Evolutionary conservation across 2,329 filamentous ascomycete species (phyloP), one percentile per base, ranked within the genome.

Genomic region (Pseudomassariella vexata): DNA sequence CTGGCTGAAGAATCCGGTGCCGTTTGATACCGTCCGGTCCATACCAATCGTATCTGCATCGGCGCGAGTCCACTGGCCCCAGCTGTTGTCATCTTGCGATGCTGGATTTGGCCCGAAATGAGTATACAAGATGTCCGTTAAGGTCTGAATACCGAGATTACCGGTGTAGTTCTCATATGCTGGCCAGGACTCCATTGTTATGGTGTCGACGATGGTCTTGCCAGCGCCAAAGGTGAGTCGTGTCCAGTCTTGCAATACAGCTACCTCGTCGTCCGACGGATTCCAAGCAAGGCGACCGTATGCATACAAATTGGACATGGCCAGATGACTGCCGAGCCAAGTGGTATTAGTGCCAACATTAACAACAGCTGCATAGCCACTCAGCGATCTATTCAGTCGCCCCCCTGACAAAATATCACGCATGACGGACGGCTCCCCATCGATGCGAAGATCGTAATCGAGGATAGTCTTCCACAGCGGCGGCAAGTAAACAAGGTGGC

Each of bases 61-160:
- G 1, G 80, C 80, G 4, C 81, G 71, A 1, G 80, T 84, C 79
- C 81, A 85, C 49, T 83, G 79, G 8, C 81, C 80, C 76, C 76
- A 85, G 3, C 70, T 69, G 42, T 83, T 85, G 44, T 66, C 65
- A 40, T 85, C 81, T 47, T 80, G 75, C 0, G 73, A 76, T 7
- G 68, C 73, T 2, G 81, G 79, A 36, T 78, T 82, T 0, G 82
- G 79, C 0, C 82, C 81, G 47, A 73, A 82, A 55, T 85, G 79
- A 1, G 70, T 73, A 38, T 76, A 73, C 0, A 82, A 57, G 33
- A 84, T 83, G 45, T 85, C 78, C 0, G 75, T 77, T 27, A 85
- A 52, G 0, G 81, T 85, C 46, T 85, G 80, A 5, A 82, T 68
- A 8, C 81, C 81, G 0, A 85, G 62, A 41, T 85, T 85, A 5